phyloP scores from a whole-genome alignment of 345 rosid genomes.

The Rhodamnia rubescens region DNA sequence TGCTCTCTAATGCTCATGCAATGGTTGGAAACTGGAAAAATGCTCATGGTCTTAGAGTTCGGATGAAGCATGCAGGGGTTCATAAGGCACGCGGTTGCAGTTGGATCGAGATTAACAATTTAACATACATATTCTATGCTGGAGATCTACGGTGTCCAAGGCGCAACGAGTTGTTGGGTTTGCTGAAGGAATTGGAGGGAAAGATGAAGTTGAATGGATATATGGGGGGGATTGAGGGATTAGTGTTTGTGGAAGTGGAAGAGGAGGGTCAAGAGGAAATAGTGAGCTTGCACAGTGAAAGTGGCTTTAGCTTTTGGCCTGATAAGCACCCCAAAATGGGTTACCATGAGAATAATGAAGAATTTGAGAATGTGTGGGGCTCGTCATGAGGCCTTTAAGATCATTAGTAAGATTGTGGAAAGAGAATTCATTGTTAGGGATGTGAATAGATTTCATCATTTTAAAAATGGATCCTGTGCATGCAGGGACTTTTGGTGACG shows the following conservation, averaged over 20 bases:
- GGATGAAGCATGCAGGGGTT: slow-evolving; percentile 55
- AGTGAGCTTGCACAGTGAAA: slow-evolving; percentile 60
- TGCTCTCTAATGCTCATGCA: slow-evolving; percentile 57
- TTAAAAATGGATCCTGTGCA: slow-evolving; percentile 40
- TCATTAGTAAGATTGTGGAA: slow-evolving; percentile 43
- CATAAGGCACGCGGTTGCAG: slow-evolving; percentile 69
- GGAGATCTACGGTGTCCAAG: slow-evolving; percentile 38
- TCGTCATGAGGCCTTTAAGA: slow-evolving; percentile 65
- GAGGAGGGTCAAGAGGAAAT: slow-evolving; percentile 52
- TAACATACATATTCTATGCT: slow-evolving; percentile 36
- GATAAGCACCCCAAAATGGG: slow-evolving; percentile 28
- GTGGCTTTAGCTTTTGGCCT: slow-evolving; percentile 58
- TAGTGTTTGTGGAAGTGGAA: slow-evolving; percentile 52
- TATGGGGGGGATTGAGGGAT: slow-evolving; percentile 21
- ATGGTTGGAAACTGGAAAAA: slow-evolving; percentile 58
- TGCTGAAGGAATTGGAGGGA: slow-evolving; percentile 40
- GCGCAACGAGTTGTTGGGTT: slow-evolving; percentile 23
- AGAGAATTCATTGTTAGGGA: slow-evolving; percentile 65
- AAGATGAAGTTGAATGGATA: slow-evolving; percentile 54
- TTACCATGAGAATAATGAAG: slow-evolving; percentile 47
- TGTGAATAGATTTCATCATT: slow-evolving; percentile 67
- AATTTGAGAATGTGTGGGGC: slow-evolving; percentile 69
- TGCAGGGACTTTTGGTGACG: slow-evolving; percentile 61
- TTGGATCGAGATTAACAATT: slow-evolving; percentile 58
- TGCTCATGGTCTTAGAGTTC: slow-evolving; percentile 31